Evolutionary conservation across 2,329 filamentous ascomycete genomes (phyloP).

Genomic region (Verticillium klebahnii): DNA sequence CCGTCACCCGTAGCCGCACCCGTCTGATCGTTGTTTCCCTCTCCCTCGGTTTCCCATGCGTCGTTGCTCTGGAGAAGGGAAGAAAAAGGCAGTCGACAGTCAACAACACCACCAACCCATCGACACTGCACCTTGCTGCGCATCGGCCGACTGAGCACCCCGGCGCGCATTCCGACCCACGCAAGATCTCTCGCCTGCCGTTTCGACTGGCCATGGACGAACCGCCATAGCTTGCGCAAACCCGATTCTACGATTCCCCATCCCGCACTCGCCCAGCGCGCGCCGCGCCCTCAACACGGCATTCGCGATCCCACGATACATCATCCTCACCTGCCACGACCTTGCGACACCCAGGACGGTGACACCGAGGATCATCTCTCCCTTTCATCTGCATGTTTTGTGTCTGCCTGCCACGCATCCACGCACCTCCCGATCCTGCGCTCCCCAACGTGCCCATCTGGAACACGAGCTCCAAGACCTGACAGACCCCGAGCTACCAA

Average conservation of each 20-base stretch:
- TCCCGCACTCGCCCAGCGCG: neutral
- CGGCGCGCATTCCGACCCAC: neutral
- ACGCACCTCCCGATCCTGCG: neutral
- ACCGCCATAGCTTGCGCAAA: neutral
- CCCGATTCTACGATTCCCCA: neutral
- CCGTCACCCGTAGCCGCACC: neutral
- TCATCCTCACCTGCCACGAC: neutral
- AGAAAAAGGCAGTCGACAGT: neutral
- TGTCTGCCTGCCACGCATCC: neutral
- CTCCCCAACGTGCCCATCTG: neutral
- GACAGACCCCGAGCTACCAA: neutral
- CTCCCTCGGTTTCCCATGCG: neutral
- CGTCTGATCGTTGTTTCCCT: neutral
- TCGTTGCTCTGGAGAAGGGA: neutral
- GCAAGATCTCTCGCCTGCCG: neutral
- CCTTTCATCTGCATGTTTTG: neutral
- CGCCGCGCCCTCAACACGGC: neutral
- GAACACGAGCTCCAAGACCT: neutral
- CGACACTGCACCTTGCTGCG: neutral
- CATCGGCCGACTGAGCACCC: neutral
- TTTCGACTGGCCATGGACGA: neutral
- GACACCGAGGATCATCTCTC: neutral
- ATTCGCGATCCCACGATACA: neutral
- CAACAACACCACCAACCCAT: neutral
- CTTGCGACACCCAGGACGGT: neutral